Evolutionary conservation across 208 protist species (phyloP).

Genomic region (Porcisia deanei): DNA sequence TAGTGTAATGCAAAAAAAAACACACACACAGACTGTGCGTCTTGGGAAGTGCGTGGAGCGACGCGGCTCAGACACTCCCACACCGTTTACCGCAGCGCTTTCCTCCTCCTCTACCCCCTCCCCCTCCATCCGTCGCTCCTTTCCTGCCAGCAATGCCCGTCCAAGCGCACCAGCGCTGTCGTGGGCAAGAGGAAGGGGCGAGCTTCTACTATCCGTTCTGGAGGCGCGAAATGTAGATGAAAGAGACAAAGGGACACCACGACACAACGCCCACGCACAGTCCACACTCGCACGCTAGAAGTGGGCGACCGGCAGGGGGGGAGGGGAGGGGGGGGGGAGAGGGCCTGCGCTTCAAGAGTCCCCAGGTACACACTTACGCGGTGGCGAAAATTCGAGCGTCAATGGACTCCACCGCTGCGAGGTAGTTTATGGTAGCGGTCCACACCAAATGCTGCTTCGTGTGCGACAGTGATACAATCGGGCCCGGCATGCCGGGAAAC

Average conservation of each 20-base stretch:
- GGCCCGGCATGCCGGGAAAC: slow-evolving; percentile 53
- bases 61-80: not conserved
- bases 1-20: not conserved
- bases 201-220: not conserved
- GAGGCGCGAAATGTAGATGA: not conserved
- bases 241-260: not conserved
- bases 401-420: slow-evolving; percentile 29
- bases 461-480: slow-evolving; percentile 44
- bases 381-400: slow-evolving; percentile 21
- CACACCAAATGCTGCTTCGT: slow-evolving; percentile 49
- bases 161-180: not conserved
- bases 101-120: not conserved
- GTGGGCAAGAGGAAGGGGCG: not conserved
- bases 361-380: not conserved
- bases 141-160: not conserved
- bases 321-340: slow-evolving; percentile 4
- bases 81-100: no score
- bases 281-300: not conserved
- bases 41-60: not conserved
- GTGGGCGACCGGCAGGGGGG: not conserved
- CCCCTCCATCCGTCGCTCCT: not conserved
- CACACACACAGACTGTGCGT: not conserved
- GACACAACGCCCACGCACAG: not conserved
- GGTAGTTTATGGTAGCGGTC: slow-evolving; percentile 46
- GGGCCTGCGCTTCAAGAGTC: not conserved